phyloP scores from a whole-genome alignment of 768 basidiomycete genomes.

The Sarcomyxa edulis region DNA sequence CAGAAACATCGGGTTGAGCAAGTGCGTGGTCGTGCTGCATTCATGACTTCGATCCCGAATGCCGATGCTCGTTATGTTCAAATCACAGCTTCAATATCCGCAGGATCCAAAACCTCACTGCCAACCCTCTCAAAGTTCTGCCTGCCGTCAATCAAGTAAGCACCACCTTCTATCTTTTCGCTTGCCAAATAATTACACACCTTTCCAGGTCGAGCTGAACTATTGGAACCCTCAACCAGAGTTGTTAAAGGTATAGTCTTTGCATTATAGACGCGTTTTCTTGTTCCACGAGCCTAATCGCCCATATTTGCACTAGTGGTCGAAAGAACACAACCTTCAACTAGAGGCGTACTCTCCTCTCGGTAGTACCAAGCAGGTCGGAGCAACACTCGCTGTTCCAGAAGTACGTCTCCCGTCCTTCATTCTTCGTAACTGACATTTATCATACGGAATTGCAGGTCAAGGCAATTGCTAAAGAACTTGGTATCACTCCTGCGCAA shows the following conservation, averaged over 20 bases:
- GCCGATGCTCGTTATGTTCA: slow-evolving; percentile 5
- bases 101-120: slow-evolving; percentile 57
- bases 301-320: slow-evolving; percentile 41
- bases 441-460: slow-evolving; percentile 27
- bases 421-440: neutral
- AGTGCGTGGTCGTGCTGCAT: slow-evolving; percentile 35
- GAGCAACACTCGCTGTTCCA: slow-evolving; percentile 51
- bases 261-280: neutral
- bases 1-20: slow-evolving; percentile 80
- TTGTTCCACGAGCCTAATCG: neutral
- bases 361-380: slow-evolving; percentile 55
- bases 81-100: slow-evolving; percentile 62
- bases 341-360: slow-evolving; percentile 78
- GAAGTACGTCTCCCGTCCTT: slow-evolving; percentile 28
- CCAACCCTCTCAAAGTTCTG: slow-evolving; percentile 51
- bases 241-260: slow-evolving; percentile 47
- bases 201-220: slow-evolving; percentile 55
- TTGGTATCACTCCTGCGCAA: slow-evolving; percentile 71
- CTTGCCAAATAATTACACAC: neutral
- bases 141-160: slow-evolving; percentile 65
- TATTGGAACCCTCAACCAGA: slow-evolving; percentile 77
- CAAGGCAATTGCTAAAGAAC: slow-evolving; percentile 50
- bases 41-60: neutral
- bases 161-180: neutral
- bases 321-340: slow-evolving; percentile 57